Percentiles rank a stretch among this genome's conserved stretches.
Conservation (phyloP, 768 basidiomycete species). For the Collybia nuda region DNA sequence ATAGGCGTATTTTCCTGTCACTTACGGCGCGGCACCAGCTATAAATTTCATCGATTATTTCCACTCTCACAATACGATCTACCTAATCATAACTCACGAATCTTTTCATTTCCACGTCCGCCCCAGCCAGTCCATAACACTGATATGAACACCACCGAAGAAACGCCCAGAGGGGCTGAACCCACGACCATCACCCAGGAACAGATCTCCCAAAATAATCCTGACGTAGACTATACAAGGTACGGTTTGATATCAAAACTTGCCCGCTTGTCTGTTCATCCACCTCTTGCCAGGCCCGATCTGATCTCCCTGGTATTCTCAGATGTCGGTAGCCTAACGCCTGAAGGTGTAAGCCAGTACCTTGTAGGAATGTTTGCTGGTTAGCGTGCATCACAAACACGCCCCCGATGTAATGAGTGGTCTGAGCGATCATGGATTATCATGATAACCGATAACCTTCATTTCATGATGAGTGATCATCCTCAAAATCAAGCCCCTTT, state of each 20-base stretch:
- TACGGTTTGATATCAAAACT: constrained; percentile 24
- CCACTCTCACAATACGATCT: constrained; percentile 90
- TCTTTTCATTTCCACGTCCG: constrained; percentile 67
- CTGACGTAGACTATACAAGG: constrained; percentile 94
- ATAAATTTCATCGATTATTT: constrained; percentile 97
- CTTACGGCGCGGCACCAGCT: constrained; percentile 47
- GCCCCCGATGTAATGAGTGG: constrained; percentile 10
- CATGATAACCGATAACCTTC: constrained; percentile 35
- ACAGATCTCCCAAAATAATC: constrained; percentile 81
- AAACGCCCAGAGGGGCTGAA: constrained; percentile 10
- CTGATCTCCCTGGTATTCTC: constrained; percentile 92
- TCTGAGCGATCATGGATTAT: constrained; percentile 27
- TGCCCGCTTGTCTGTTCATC: not conserved
- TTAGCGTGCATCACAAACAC: constrained; percentile 24
- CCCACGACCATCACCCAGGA: constrained; percentile 68
- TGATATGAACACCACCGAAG: constrained; percentile 16
- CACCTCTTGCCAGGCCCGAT: constrained; percentile 62
- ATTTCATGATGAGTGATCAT: constrained; percentile 5
- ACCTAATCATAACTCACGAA: constrained; percentile 74
- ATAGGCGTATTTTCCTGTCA: constrained; percentile 13
- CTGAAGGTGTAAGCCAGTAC: constrained; percentile 93
- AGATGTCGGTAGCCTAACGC: constrained; percentile 90
- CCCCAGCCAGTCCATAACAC: constrained; percentile 22
- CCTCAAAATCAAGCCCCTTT: not conserved
- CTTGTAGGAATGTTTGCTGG: constrained; percentile 93